Conservation (phyloP, 306 rosid genomes). For the Inga laurina region DNA sequence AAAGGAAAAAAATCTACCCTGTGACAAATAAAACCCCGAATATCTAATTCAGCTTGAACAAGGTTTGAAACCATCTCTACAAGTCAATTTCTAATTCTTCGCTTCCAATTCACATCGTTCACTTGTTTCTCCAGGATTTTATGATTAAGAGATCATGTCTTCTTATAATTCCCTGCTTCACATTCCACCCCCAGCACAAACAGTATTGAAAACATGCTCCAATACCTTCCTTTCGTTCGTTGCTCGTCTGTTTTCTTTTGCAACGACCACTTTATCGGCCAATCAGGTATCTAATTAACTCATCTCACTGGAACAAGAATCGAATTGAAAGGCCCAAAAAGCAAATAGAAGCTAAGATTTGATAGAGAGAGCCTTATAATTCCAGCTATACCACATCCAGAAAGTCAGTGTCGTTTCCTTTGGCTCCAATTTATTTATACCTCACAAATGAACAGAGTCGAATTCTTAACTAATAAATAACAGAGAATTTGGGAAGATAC, state of each 20-base stretch:
- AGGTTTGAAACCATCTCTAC: background rate
- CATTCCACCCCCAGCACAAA: background rate
- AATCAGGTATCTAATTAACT: background rate
- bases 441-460: background rate
- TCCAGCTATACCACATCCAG: background rate
- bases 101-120: background rate
- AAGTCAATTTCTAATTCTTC: background rate
- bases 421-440: background rate
- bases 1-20: background rate
- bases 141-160: background rate
- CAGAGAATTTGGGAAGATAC: conserved; percentile 36
- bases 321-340: background rate
- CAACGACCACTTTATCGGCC: background rate
- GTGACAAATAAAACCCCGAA: background rate
- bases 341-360: background rate
- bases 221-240: background rate
- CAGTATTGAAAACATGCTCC: background rate
- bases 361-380: background rate
- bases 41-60: background rate
- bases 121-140: background rate
- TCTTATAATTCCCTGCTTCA: background rate
- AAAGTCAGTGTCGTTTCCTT: background rate
- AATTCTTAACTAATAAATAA: background rate
- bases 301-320: background rate
- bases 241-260: background rate